Evolutionary conservation across 73 alveolate species (phyloP), one percentile per base, ranked within the genome.

Genomic region (Stentor roeselii): DNA sequence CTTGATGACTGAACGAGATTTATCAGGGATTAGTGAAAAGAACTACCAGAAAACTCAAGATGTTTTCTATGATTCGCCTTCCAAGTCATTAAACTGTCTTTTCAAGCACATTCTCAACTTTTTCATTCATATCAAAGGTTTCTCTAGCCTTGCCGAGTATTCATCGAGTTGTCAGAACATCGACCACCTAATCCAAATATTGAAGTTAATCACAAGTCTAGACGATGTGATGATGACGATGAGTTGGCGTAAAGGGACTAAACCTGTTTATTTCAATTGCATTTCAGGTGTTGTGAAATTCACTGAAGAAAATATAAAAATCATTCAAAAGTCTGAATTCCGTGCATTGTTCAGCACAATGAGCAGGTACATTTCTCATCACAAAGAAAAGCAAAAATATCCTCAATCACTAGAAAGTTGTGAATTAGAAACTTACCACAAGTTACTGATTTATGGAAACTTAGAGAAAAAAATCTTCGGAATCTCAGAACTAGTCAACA

Each of bases 391-490:
- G 84, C 83, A 83, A 35, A 41, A 76, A 59, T 85, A 85, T 2
- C 86, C 34, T 27, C 60, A 90, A 38, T 31, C 50, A 2, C 61
- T 84, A 39, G 93, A 90, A 42, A 84, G 36, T 38, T 83, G 87
- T 76, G 95, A 90, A 75, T 76, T 90, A 3, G 61, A 90, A 11
- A 38, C 87, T 0, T 91, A 91, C 3, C 36, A 84, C 39, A 90
- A 75, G 60, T 78, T 85, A 40, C 38, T 90, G 1, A 60, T 84
- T 34, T 74, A 84, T 61, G 89, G 91, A 2, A 87, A 61, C 32
- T 41, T 90, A 3, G 93, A 87, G 42, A 90, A 90, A 80, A 84
- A 84, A 87, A 60, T 90, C 1, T 60, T 67, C 3, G 95, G 95
- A 3, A 84, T 83, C 39, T 78, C 75, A 39, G 75, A 86, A 31